Percentiles rank a stretch among this genome's conserved stretches.
phyloP scores from a whole-genome alignment of 176 grass and related monocot species.

The Alopecurus myosuroides region DNA sequence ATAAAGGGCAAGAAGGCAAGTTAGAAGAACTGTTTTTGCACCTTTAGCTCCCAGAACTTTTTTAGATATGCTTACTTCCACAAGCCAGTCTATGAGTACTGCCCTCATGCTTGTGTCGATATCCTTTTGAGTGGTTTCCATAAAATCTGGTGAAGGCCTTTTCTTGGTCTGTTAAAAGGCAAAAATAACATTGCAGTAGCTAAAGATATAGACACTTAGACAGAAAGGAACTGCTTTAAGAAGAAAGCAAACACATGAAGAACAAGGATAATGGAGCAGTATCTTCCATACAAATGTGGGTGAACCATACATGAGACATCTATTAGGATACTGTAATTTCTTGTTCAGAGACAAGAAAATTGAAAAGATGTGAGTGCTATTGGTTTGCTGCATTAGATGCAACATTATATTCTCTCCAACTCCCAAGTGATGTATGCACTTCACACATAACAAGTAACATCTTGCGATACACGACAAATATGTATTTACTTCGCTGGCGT shows the following conservation, averaged over 20 bases:
- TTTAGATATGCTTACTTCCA: conserved; percentile 53
- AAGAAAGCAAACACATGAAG: conserved; percentile 11
- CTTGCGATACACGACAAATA: conserved; percentile 2
- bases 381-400: neutral
- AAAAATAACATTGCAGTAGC: conserved; percentile 13
- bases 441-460: neutral
- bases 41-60: neutral
- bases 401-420: neutral
- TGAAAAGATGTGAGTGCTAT: neutral
- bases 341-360: neutral
- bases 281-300: neutral
- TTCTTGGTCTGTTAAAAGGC: conserved; percentile 57
- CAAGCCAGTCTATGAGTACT: conserved; percentile 88
- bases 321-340: neutral
- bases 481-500: neutral
- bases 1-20: neutral
- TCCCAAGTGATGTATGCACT: neutral
- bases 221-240: neutral
- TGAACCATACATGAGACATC: neutral
- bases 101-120: conserved; percentile 79
- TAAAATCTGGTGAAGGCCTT: conserved; percentile 71
- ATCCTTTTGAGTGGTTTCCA: conserved; percentile 73
- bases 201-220: neutral
- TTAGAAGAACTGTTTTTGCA: neutral
- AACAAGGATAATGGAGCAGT: neutral